Conservation (phyloP, 75 land plant species). For the Pinus tabuliformis region DNA sequence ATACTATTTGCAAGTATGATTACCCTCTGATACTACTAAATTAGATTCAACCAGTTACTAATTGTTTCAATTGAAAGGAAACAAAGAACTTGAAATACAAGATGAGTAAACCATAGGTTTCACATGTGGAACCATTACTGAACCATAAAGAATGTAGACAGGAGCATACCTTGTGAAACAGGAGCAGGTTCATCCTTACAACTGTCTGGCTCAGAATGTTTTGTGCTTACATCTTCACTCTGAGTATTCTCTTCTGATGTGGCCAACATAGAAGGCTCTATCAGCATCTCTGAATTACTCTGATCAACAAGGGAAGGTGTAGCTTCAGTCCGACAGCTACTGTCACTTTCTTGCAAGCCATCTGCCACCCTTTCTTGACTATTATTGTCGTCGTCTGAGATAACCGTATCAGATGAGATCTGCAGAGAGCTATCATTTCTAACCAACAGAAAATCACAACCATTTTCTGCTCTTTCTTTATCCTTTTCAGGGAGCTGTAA, state of each 20-base stretch:
- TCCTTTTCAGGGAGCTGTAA: neutral
- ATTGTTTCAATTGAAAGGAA: neutral
- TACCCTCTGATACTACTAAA: neutral
- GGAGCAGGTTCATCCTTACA: neutral
- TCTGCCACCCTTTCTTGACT: neutral
- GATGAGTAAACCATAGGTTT: neutral
- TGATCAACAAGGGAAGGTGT: neutral
- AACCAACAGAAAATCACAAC: neutral
- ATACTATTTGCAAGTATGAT: neutral
- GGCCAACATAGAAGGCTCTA: neutral
- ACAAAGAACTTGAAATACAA: neutral
- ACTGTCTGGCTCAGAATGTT: neutral
- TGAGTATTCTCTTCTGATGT: conserved; percentile 2
- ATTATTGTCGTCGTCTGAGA: neutral
- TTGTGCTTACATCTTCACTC: neutral
- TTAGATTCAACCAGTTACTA: neutral
- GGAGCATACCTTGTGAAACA: conserved; percentile 6
- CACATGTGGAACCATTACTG: neutral
- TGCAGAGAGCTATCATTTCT: conserved; percentile 3
- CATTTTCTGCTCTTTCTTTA: neutral
- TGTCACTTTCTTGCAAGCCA: neutral
- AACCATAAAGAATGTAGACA: neutral
- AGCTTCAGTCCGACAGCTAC: neutral
- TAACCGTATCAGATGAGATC: neutral
- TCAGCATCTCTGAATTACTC: neutral